Evolutionary conservation across 2,329 filamentous ascomycete genomes (phyloP).

Genomic region (Sordariomycetes sp.): DNA sequence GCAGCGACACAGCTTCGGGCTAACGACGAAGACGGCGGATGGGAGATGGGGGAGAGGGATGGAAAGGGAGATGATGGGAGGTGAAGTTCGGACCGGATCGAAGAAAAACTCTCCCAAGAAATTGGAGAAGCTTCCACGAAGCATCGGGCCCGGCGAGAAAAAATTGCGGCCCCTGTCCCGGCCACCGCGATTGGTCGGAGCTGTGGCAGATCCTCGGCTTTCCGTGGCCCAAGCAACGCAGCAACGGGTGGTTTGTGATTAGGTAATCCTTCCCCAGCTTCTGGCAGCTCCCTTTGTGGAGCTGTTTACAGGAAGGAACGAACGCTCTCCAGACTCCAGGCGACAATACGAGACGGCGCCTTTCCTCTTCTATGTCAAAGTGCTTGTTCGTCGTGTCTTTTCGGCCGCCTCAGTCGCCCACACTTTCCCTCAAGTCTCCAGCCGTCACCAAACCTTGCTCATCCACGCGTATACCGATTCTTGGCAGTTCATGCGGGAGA

Average conservation of each 20-base stretch:
- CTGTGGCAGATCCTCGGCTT: conserved; percentile 5
- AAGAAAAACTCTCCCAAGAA: conserved; percentile 6
- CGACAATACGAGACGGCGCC: too few species aligned
- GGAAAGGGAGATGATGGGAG: conserved; percentile 9
- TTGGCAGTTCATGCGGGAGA: too few species aligned
- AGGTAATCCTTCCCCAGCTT: background rate
- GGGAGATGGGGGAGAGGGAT: conserved; percentile 8
- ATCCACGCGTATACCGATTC: too few species aligned
- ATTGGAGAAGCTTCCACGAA: conserved; percentile 12
- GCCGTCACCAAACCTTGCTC: too few species aligned
- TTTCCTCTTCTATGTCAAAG: too few species aligned
- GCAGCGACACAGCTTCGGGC: conserved; percentile 7
- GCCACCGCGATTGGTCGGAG: background rate
- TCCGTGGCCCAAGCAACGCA: background rate
- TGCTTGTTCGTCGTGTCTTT: too few species aligned
- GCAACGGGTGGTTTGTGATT: background rate
- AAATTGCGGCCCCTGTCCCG: conserved; percentile 2
- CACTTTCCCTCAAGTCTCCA: too few species aligned
- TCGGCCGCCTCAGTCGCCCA: too few species aligned
- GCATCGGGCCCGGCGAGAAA: conserved; percentile 1
- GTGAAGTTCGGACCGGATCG: conserved; percentile 6
- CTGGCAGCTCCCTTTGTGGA: too few species aligned
- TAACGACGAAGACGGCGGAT: background rate
- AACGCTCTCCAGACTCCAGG: too few species aligned
- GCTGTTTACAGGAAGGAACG: too few species aligned